Base-by-base conservation (phyloP, 164 flowering plant genomes). In the Amborella trichopoda region DNA sequence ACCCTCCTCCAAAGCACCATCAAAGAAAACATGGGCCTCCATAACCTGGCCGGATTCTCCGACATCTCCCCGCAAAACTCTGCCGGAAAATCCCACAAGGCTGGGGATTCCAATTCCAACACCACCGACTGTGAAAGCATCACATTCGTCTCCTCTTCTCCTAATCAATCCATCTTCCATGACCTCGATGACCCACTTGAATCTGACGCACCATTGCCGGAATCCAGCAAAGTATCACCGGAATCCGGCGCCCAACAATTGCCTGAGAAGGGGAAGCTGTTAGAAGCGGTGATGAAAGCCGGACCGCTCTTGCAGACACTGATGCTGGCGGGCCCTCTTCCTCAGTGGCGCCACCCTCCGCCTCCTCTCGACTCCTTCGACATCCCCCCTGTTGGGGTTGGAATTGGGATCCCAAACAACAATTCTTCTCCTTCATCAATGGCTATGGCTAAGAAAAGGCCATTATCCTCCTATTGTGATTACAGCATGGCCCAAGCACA, bases 281-380 rank as follows among this genome's bases (percentile, higher is more conserved):
- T 86, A 51, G 65, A 83, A 53, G 69, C 93, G 14, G 93, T 90
- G 4, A 67, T 75, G 66, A 81, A 73, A 34, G 77, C 93, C 0
- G 94, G 95, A 2, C 87, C 96, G 0, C 72, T 83, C 4, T 80
- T 90, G 20, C 74, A 80, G 62, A 78, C 88, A 2, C 77, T 85
- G 6, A 68, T 90, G 10, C 69, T 81, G 9, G 83, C 95, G 0
- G 95, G 91, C 2, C 79, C 95, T 1, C 74, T 90, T 28, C 95
- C 95, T 2, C 66, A 49, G 25, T 85, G 90, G 95, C 64, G 76
- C 40, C 77, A 76, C 47, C 89, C 94, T 25, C 94, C 90, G 6
- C 80, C 80, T 6, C 42, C 65, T 28, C 76, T 38, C 20, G 16
- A 66, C 42, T 28, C 72, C 8, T 51, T 68, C 59, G 69, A 68